Base-by-base conservation (phyloP, 768 basidiomycete species). In the Infundibulicybe gibba region DNA sequence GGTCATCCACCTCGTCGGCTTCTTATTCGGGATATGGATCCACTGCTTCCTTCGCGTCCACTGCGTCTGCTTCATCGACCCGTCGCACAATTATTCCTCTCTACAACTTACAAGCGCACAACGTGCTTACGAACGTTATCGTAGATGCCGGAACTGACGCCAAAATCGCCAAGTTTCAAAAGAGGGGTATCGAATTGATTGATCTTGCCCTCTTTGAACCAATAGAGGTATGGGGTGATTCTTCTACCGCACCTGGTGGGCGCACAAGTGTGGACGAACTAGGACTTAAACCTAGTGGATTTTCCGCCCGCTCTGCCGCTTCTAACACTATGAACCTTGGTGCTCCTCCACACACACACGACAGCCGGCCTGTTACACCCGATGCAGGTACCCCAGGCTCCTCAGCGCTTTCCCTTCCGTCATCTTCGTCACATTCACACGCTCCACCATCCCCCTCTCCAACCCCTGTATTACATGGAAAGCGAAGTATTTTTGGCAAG, bases 91-190 rank as follows among this genome's bases (percentile, higher is more conserved):
- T 93, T 58, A 83, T 92, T 47, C 90, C 91, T 0, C 69, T 94
- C 2, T 91, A 93, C 66, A 93, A 92, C 58, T 76, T 94, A 16
- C 85, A 87, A 49, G 90, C 90, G 0, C 91, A 94, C 62, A 87
- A 90, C 51, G 87, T 94, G 42, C 75, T 92, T 75, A 83, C 89
- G 11, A 94, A 92, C 56, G 80, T 82, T 32, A 84, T 94, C 46
- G 78, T 90, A 21, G 91, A 94, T 58, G 91, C 91, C 0, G 91
- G 91, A 34, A 93, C 90, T 0, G 90, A 92, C 48, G 85, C 87
- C 16, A 88, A 87, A 65, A 82, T 93, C 32, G 88, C 90, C 3
- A 85, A 79, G 52, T 92, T 90, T 58, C 70, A 73, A 45, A 82
- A 76, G 53, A 76, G 85, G 3, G 85, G 87, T 2, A 66, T 91